Conservation (phyloP, 1,284 basidiomycete species). For the Dichomitus squalens region DNA sequence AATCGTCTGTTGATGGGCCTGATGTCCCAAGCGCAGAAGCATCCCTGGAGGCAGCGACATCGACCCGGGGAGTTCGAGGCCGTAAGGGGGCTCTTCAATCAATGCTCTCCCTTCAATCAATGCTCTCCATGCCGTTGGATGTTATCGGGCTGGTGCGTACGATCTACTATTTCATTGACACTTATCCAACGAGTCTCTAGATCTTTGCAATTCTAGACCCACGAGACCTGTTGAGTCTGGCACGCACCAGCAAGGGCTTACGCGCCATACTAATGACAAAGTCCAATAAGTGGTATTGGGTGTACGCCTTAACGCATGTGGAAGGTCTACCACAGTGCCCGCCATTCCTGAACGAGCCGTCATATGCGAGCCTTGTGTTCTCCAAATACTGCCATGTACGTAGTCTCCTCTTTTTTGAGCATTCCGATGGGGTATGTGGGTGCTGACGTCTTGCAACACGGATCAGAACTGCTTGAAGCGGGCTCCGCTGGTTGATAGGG, state of each 20-base stretch:
- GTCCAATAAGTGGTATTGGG: constrained; percentile 45
- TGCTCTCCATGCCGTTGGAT: constrained; percentile 7
- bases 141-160: not conserved
- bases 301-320: constrained; percentile 23
- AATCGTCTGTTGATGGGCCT: too few relatives aligned
- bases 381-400: not conserved
- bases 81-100: not conserved
- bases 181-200: constrained; percentile 31
- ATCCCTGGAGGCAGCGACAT: not conserved
- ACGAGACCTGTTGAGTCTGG: constrained; percentile 46
- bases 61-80: not conserved
- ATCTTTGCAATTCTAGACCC: constrained; percentile 49
- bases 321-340: constrained; percentile 32
- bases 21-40: too few relatives aligned
- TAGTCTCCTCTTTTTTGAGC: not conserved
- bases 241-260: constrained; percentile 40
- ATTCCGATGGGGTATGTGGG: too few relatives aligned
- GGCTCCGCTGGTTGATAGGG: not conserved
- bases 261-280: constrained; percentile 41
- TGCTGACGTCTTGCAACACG: not conserved
- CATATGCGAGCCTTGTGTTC: not conserved
- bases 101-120: constrained; percentile 6
- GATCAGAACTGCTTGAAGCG: not conserved
- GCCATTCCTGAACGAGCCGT: constrained; percentile 23
- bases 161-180: not conserved